Conservation (phyloP, 2,329 filamentous ascomycete species). For the Alternaria sp. region DNA sequence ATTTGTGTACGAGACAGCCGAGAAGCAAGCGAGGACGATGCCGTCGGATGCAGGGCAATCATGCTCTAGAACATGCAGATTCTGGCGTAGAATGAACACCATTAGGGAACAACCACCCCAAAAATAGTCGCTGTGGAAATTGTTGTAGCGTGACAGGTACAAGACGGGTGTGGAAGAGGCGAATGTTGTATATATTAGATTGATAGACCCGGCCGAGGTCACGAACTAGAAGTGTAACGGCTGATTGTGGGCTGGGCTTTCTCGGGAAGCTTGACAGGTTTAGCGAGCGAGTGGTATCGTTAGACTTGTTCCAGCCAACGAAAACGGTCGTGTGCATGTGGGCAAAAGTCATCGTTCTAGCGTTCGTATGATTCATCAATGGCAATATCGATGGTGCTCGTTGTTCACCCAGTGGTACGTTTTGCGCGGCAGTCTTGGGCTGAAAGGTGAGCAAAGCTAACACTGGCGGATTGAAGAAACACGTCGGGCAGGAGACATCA, state of each 20-base stretch:
- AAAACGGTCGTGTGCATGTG: conserved; percentile 20
- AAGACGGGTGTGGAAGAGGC: conserved; percentile 22
- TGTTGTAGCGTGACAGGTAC: conserved; percentile 29
- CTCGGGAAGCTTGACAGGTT: conserved; percentile 29
- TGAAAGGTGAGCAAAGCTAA: background rate
- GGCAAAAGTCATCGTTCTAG: conserved; percentile 19
- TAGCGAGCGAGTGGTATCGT: conserved; percentile 38
- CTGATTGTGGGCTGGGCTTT: conserved; percentile 38
- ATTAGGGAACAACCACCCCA: conserved; percentile 23
- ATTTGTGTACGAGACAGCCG: conserved; percentile 29
- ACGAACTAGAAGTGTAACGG: conserved; percentile 29
- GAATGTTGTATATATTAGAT: conserved; percentile 46
- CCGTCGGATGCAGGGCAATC: conserved; percentile 17
- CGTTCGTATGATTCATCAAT: conserved; percentile 44
- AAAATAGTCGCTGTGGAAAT: conserved; percentile 37
- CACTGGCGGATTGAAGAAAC: background rate
- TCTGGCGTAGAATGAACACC: conserved; percentile 25
- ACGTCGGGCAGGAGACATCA: background rate
- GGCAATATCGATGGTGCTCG: conserved; percentile 27
- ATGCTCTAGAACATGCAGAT: conserved; percentile 41
- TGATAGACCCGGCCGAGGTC: conserved; percentile 45
- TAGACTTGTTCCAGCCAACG: conserved; percentile 23
- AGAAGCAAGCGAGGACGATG: conserved; percentile 14
- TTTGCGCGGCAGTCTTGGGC: conserved; percentile 1
- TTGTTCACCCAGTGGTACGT: conserved; percentile 4